Base-by-base conservation (phyloP, 2,329 filamentous ascomycete species). In the Eutypa lata region DNA sequence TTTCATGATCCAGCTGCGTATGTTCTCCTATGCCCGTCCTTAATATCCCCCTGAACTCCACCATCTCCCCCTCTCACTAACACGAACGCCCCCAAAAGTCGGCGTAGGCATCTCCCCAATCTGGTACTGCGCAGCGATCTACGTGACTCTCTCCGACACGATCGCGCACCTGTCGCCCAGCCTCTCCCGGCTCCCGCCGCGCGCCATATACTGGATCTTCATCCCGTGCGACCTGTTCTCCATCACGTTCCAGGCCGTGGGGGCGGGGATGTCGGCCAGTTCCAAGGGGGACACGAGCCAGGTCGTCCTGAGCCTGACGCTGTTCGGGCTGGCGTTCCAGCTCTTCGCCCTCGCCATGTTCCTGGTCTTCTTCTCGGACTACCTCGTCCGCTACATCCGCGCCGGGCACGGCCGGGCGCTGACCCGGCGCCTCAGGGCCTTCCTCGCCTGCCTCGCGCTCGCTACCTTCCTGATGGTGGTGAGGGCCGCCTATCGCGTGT, bases 1-100 rank as follows among this genome's bases (percentile, higher is more conserved):
- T 7, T 89, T 89, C 64, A 76, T 88, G 65, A 76, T 87, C n/a
- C 82, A 89, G 64, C 86, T 87, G 57, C 72, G 79, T 80, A 63
- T 47, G 75, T 68, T 46, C 2, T 21, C 47, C 14, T 35, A 19
- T 24, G 3, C 5, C 5, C 18, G 5, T 43, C 18, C 7, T 24
- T 43, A n/a, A 16, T 2, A 18, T n/a, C 14, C 1, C n/a, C 13
- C 16, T 24, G 31, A n/a, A n/a, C n/a, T n/a, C n/a, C n/a, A n/a
- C n/a, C n/a, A n/a, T n/a, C n/a, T n/a, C n/a, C n/a, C n/a, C n/a
- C n/a, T n/a, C n/a, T n/a, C n/a, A n/a, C 10, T 26, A 11, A 19
- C 6, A 7, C n/a, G 16, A 37, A 18, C 11, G 18, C 21, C 31
- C 18, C 35, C 13, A 28, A 21, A 48, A 82, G 78, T 81, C 55